Conservation (phyloP, 1,284 basidiomycete genomes). For the Ganoderma lucidum region DNA sequence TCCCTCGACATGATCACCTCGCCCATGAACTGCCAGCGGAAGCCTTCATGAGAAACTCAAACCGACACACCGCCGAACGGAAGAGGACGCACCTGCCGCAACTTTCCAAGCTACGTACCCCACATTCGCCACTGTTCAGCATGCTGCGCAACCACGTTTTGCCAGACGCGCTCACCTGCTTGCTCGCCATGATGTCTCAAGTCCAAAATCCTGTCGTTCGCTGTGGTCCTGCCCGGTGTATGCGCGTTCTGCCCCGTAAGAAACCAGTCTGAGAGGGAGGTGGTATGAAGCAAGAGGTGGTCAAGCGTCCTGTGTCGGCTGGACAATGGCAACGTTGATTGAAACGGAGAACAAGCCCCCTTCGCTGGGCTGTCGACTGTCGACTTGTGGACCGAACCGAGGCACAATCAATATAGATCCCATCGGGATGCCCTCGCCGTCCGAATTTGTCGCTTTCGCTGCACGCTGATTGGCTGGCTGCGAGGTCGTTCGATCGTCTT, state of each 20-base stretch:
- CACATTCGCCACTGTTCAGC: conserved; percentile 5
- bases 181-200: conserved; percentile 41
- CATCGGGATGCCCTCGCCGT: conserved; percentile 35
- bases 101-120: conserved; percentile 43
- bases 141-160: conserved; percentile 2
- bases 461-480: conserved; percentile 27
- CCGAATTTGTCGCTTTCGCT: conserved; percentile 18
- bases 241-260: conserved; percentile 5
- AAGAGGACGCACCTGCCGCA: conserved; percentile 42
- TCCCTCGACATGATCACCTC: conserved; percentile 48
- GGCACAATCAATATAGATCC: conserved; percentile 30
- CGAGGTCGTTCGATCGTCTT: conserved; percentile 31
- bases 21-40: conserved; percentile 35
- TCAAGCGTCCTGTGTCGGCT: neutral
- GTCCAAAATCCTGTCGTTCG: neutral
- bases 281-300: conserved; percentile 5
- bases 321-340: conserved; percentile 28
- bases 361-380: conserved; percentile 10
- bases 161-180: conserved; percentile 40
- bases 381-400: conserved; percentile 17
- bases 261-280: neutral
- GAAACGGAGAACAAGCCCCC: conserved; percentile 27
- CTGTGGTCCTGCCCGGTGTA: neutral
- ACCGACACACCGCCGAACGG: too few species aligned
- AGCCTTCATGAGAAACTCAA: conserved; percentile 36